Evolutionary conservation across 129 eudicot genomes (phyloP).

Genomic region (Flaveria brownii): DNA sequence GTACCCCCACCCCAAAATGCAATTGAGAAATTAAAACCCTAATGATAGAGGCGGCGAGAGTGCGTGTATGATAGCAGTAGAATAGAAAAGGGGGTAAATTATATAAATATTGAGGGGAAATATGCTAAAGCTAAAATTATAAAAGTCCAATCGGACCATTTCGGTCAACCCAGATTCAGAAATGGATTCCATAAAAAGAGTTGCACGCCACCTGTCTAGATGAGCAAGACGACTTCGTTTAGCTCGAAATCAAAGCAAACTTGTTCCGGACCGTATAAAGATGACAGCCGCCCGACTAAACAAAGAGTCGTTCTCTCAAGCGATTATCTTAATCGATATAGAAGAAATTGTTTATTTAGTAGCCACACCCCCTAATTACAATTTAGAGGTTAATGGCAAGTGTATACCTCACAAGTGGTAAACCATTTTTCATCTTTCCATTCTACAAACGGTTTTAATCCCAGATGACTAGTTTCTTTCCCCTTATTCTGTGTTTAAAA

Average conservation of each 20-base stretch:
- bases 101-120: neutral
- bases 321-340: conserved; percentile 17
- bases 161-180: conserved; percentile 45
- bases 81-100: neutral
- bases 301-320: conserved; percentile 39
- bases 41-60: conserved; percentile 15
- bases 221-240: conserved; percentile 45
- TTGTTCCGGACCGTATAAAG: neutral
- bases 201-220: conserved; percentile 63
- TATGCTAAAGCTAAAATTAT: conserved; percentile 7
- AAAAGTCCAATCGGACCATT: conserved; percentile 48
- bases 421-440: conserved; percentile 70
- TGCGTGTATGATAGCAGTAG: neutral
- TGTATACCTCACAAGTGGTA: conserved; percentile 51
- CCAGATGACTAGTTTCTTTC: conserved; percentile 40
- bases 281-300: conserved; percentile 15
- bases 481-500: conserved; percentile 46
- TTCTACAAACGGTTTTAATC: conserved; percentile 61
- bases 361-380: neutral
- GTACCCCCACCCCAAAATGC: conserved; percentile 15
- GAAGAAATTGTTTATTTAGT: conserved; percentile 15
- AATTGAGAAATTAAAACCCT: conserved; percentile 22
- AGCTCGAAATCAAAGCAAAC: conserved; percentile 27
- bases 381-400: neutral
- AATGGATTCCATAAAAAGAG: conserved; percentile 13